phyloP scores from a whole-genome alignment of 768 basidiomycete species.

The Coprinopsis cinerea region DNA sequence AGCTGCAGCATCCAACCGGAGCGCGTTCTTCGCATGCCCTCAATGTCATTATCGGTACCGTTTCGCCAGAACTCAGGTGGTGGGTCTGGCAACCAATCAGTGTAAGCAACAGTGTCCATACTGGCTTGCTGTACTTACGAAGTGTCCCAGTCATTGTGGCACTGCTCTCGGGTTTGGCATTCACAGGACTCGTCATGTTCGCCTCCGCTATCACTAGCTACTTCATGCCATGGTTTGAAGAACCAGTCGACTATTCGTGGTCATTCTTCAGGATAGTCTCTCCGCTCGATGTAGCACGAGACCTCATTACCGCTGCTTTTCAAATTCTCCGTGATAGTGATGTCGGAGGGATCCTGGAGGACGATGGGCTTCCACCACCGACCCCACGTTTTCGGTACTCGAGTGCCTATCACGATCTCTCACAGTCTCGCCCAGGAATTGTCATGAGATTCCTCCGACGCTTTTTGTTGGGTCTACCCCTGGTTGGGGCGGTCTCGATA shows the following conservation, averaged over 20 bases:
- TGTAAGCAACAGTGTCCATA: too few species aligned
- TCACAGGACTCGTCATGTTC: constrained; percentile 58
- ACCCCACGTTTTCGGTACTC: constrained; percentile 10
- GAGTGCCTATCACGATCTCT: constrained; percentile 12
- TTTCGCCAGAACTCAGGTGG: constrained; percentile 63
- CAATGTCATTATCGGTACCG: constrained; percentile 77
- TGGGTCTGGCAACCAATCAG: constrained; percentile 76
- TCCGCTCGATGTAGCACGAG: constrained; percentile 52
- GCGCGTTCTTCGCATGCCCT: constrained; percentile 73
- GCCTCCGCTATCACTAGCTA: constrained; percentile 68
- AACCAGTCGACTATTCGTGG: constrained; percentile 37
- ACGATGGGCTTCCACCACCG: constrained; percentile 19
- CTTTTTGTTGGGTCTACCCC: constrained; percentile 72
- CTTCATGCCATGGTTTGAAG: constrained; percentile 58
- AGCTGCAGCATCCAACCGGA: constrained; percentile 49
- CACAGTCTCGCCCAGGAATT: constrained; percentile 31
- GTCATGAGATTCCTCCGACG: constrained; percentile 55
- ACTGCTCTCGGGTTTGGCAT: constrained; percentile 51
- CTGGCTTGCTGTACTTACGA: constrained; percentile 6
- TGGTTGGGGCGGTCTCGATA: constrained; percentile 71
- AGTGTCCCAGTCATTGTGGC: constrained; percentile 57
- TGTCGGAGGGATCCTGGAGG: constrained; percentile 34
- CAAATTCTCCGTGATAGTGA: constrained; percentile 57
- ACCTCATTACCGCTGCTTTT: constrained; percentile 57
- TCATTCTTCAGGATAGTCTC: constrained; percentile 36